These are phyloP conservation scores for Pseudoneurospora amorphoporcata DNA, from an alignment of 495 filamentous ascomycete genomes.

Conservation along the genomic window DNA sequence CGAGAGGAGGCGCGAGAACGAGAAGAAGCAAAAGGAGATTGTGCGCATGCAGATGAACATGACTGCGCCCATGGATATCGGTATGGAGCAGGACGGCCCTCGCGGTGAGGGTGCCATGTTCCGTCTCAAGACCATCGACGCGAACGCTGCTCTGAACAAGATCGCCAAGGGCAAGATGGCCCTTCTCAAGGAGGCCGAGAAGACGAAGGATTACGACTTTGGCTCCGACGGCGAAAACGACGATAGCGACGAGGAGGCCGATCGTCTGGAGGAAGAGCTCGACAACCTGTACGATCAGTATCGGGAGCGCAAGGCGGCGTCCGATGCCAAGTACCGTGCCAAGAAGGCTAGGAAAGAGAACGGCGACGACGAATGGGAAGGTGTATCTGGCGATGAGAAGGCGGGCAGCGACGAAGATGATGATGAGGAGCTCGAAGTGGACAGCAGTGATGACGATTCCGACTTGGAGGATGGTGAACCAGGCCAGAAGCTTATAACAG, in stretches of 20 bases:
- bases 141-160: slow-evolving; percentile 54
- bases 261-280: slow-evolving; percentile 71
- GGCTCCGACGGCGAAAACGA: slow-evolving; percentile 44
- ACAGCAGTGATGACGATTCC: slow-evolving; percentile 43
- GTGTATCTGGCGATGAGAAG: slow-evolving; percentile 63
- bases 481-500: slow-evolving; percentile 36
- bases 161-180: slow-evolving; percentile 72
- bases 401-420: slow-evolving; percentile 44
- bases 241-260: slow-evolving; percentile 67
- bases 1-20: slow-evolving; percentile 72
- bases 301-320: slow-evolving; percentile 63
- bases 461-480: slow-evolving; percentile 34
- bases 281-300: slow-evolving; percentile 81
- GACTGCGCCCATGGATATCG: slow-evolving; percentile 91
- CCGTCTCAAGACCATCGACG: slow-evolving; percentile 66
- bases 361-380: slow-evolving; percentile 82
- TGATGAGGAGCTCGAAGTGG: slow-evolving; percentile 42
- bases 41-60: slow-evolving; percentile 93
- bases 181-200: slow-evolving; percentile 41
- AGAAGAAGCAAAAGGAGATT: slow-evolving; percentile 82
- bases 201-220: slow-evolving; percentile 49
- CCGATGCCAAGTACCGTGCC: slow-evolving; percentile 76
- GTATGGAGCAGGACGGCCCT: slow-evolving; percentile 78
- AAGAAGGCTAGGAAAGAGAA: slow-evolving; percentile 79
- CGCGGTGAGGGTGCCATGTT: slow-evolving; percentile 74